Base-by-base conservation (phyloP, 2,329 filamentous ascomycete species). In the Aureobasidium sp. region DNA sequence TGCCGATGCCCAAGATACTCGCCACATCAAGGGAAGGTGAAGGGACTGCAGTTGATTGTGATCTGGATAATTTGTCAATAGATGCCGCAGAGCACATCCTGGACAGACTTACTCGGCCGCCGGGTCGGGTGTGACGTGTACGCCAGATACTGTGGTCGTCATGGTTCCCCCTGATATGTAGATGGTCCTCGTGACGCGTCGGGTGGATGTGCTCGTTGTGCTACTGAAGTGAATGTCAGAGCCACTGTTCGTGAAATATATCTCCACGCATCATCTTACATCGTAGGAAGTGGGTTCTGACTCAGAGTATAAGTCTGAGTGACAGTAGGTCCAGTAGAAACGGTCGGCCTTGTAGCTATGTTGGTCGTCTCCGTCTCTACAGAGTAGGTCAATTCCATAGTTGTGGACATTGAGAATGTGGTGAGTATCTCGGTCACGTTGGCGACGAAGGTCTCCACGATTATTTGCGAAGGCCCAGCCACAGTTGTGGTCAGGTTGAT, bases 401-500 rank as follows among this genome's bases (percentile, higher is more conserved):
- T 71, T 6, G 75, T 78, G 0, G 69, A 71, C 63, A 78, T 65
- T 59, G 70, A 73, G 52, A 78, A 69, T 0, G 71, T 73, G 35
- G 74, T 75, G 29, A 74, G 39, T 2, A 70, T 70, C 47, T 74
- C 72, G 0, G 72, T 76, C 35, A 78, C 69, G 24, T 73, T 72
- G 1, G 71, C 69, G 1, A 72, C 69, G 44, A 74, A 70, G 0
- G 74, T 77, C 63, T 76, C 75, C 5, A 79, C 67, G 15, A 77
- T 69, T 33, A 74, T 62, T 47, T 73, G 68, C 3, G 65, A 66
- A 1, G 68, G 68, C 4, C 72, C 72, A 39, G 68, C 65, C 29
- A 79, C 65, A 0, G 73, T 77, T 0, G 73, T 75, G 0, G 73
- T 73, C 27, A 79, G 65, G 22, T 77, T 73, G 37, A 79, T 68